These are phyloP conservation scores for Amaranthus tricolor DNA, from an alignment of 179 eudicot species.

Conservation along the genomic window DNA sequence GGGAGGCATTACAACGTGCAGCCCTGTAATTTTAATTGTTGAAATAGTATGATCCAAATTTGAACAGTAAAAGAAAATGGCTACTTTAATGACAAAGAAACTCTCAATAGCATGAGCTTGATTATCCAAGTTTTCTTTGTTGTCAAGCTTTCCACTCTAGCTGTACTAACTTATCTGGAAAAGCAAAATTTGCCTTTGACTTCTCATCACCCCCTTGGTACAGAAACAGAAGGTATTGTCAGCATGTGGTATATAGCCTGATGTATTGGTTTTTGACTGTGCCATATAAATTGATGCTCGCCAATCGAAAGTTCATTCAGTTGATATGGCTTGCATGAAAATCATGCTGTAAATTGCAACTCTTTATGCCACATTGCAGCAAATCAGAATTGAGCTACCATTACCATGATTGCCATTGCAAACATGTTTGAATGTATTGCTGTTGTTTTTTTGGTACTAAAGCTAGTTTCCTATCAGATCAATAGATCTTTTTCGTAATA, in stretches of 20 bases:
- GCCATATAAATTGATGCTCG: neutral
- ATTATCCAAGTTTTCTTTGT: too few relatives aligned
- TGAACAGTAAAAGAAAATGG: neutral
- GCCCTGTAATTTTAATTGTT: neutral
- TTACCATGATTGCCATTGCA: neutral
- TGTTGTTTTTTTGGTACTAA: neutral
- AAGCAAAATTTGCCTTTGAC: too few relatives aligned
- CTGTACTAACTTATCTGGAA: neutral
- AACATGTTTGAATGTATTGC: neutral
- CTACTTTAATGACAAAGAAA: neutral
- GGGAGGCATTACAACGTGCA: neutral
- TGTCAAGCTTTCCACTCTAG: neutral
- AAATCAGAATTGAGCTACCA: neutral
- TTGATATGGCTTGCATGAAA: neutral
- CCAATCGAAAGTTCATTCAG: too few relatives aligned
- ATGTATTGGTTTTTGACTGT: neutral
- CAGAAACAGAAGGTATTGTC: too few relatives aligned
- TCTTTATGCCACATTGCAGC: neutral
- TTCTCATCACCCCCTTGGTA: too few relatives aligned
- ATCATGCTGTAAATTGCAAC: neutral
- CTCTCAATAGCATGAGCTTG: neutral
- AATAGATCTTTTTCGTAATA: too few relatives aligned
- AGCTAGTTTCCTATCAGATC: neutral
- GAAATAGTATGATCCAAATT: too few relatives aligned
- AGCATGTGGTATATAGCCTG: neutral